Base-by-base conservation (phyloP, 108 stramenopile species). In the Discostella pseudostelligera region DNA sequence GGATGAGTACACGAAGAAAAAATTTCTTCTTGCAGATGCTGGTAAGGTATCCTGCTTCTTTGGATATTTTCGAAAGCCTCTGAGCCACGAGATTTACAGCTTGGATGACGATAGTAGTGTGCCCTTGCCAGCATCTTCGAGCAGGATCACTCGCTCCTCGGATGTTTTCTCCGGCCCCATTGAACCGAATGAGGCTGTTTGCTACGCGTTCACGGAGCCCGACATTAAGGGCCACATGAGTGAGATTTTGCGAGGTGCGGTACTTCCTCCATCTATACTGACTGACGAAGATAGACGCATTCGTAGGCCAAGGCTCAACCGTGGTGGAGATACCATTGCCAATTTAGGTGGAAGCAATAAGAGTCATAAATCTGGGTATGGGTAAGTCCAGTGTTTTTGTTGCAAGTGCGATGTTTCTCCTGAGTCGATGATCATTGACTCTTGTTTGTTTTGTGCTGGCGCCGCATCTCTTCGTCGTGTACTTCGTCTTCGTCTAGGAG, bases 181-280 rank as follows among this genome's bases (percentile, higher is more conserved):
- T 37, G 71, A 84, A 17, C 70, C 75, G 22, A 90, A 92, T 54
- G 74, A 76, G 40, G 81, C 85, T 2, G 21, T 88, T 20, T 91
- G 90, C 63, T 90, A 85, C 40, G 85, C 90, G 2, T 95, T 92
- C 67, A 84, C 83, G 3, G 89, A 90, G 59, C 94, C 94, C 16
- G 39, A 58, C 1, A 88, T 88, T 43, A 65, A 70, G 19, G 60
- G 81, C 6, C 94, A 95, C 72, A 88, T 72, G 57, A 90, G 88
- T 62, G 67, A 82, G 8, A 56, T 89, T 22, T 69, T 95, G 46
- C 79, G 76, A 17, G 90, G 90, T 48, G 84, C 85, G 22, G 72
- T 72, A 1, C 74, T 70, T 8, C 78, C 78, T 40, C 65, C 72
- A 40, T 86, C 87, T 16, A 74, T 65, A n/a, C 66, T 95, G 45